Conservation (phyloP, 192 early-diverging fungal genomes). For the Podila clonocystis region DNA sequence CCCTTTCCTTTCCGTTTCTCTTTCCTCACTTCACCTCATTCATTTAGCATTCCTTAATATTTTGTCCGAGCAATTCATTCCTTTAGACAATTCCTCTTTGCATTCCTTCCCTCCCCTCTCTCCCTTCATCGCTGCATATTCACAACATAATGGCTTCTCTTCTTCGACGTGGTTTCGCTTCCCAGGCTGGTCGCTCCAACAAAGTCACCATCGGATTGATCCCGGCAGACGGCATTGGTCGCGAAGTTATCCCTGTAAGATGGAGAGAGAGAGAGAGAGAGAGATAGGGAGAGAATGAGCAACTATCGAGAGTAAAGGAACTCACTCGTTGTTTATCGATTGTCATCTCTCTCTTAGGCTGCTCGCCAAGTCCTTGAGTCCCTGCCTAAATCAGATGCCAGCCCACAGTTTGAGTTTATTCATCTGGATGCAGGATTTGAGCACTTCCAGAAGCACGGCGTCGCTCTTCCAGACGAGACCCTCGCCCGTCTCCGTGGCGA, state of each 20-base stretch:
- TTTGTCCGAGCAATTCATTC: neutral
- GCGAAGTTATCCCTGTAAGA: slow-evolving; percentile 92
- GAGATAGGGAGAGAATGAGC: neutral
- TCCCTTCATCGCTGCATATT: neutral
- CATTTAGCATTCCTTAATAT: neutral
- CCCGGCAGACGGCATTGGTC: slow-evolving; percentile 97
- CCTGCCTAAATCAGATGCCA: slow-evolving; percentile 57
- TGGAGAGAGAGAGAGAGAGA: too few relatives aligned
- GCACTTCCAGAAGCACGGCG: slow-evolving; percentile 93
- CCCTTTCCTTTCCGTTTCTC: neutral
- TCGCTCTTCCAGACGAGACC: slow-evolving; percentile 89
- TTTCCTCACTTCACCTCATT: neutral
- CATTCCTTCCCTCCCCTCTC: neutral
- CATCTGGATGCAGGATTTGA: slow-evolving; percentile 96
- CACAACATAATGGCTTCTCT: slow-evolving; percentile 30
- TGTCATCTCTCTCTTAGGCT: slow-evolving; percentile 60
- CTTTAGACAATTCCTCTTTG: neutral
- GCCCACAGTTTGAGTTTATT: slow-evolving; percentile 80
- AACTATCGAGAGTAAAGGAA: neutral
- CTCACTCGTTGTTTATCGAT: neutral
- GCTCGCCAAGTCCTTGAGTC: slow-evolving; percentile 90
- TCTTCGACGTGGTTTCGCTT: slow-evolving; percentile 49
- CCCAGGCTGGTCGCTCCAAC: slow-evolving; percentile 52
- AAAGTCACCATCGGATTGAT: slow-evolving; percentile 89
- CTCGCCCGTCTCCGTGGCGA: slow-evolving; percentile 81